phyloP scores from a whole-genome alignment of 495 filamentous ascomycete species.

The Penicillium dipodomyicola region DNA sequence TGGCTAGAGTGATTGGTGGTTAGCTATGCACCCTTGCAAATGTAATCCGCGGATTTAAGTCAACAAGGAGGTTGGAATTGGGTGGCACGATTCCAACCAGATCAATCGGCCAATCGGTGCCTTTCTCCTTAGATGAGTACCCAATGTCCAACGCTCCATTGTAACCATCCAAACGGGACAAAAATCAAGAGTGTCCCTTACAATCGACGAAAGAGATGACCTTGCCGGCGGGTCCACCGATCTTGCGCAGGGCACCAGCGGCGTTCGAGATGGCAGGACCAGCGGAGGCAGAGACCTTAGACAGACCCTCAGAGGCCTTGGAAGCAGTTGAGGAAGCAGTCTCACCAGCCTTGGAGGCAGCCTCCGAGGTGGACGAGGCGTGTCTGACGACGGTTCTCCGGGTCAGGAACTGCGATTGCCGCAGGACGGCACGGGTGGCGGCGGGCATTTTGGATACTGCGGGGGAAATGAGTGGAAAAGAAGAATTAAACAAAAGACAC shows the following conservation, averaged over 20 bases:
- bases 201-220: constrained; percentile 80
- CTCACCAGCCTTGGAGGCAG: constrained; percentile 66
- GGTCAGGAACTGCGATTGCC: constrained; percentile 57
- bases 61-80: constrained; percentile 23
- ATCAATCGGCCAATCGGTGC: constrained; percentile 15
- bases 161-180: background rate
- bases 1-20: constrained; percentile 53
- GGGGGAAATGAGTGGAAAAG: constrained; percentile 28
- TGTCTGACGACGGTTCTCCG: constrained; percentile 57
- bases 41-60: constrained; percentile 14
- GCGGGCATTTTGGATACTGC: constrained; percentile 45
- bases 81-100: constrained; percentile 5
- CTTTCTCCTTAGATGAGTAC: background rate
- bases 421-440: constrained; percentile 59
- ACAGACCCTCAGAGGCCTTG: constrained; percentile 83
- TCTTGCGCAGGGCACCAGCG: constrained; percentile 65
- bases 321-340: constrained; percentile 61
- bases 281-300: constrained; percentile 75
- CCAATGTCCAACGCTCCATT: constrained; percentile 7
- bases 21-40: constrained; percentile 24
- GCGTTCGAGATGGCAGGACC: constrained; percentile 72
- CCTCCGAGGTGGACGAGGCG: constrained; percentile 67
- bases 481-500: constrained; percentile 29
- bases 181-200: constrained; percentile 50
- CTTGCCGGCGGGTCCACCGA: constrained; percentile 82